These are phyloP conservation scores for Leonotis leonurus DNA, from an alignment of 257 asterid genomes.

Conservation along the genomic window DNA sequence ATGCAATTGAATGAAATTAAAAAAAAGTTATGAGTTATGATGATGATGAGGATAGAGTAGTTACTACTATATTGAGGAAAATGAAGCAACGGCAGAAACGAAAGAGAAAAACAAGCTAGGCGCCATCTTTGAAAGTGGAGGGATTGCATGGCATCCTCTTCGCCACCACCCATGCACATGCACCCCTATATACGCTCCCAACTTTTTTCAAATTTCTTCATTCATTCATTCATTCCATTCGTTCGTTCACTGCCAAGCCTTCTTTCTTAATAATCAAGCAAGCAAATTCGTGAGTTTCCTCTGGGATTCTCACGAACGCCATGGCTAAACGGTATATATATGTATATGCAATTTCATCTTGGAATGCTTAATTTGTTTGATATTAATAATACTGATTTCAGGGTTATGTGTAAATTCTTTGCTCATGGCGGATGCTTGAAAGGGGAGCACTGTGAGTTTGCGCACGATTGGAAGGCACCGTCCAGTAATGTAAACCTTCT, in stretches of 20 bases:
- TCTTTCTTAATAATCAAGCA: neutral
- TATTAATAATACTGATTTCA: conserved; percentile 15
- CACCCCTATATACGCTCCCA: conserved; percentile 34
- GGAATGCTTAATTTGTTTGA: neutral
- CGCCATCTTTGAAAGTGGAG: conserved; percentile 23
- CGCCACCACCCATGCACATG: too few relatives aligned
- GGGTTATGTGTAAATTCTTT: conserved; percentile 91
- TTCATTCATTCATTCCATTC: neutral
- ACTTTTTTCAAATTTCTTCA: neutral
- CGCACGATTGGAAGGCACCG: conserved; percentile 78
- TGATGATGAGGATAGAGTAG: too few relatives aligned
- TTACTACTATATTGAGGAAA: neutral
- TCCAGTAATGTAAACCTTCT: conserved; percentile 47
- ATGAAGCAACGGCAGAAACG: neutral
- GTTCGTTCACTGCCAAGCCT: neutral
- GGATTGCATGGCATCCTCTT: conserved; percentile 12
- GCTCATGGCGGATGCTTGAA: conserved; percentile 88
- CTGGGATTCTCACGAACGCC: conserved; percentile 21
- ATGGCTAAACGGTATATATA: conserved; percentile 41
- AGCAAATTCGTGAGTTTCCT: conserved; percentile 16
- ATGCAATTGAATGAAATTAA: too few relatives aligned
- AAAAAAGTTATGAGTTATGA: too few relatives aligned
- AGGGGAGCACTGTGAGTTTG: conserved; percentile 85
- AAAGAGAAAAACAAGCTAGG: conserved; percentile 14
- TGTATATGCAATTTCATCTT: too few relatives aligned